Conservation (phyloP, 116 monocot genomes). For the Iris pallida region DNA sequence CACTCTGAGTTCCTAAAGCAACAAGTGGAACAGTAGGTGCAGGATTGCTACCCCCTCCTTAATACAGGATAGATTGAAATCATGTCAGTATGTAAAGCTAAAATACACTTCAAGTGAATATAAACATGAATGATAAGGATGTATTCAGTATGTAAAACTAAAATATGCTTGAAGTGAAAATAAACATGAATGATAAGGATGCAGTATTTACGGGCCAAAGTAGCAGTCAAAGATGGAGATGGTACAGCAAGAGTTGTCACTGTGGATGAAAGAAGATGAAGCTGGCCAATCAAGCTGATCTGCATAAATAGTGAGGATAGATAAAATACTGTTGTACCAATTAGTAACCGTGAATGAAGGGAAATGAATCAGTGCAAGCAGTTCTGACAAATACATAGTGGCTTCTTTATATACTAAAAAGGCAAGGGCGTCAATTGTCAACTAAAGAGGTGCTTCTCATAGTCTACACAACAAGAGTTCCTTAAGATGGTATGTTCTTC, state of each 20-base stretch:
- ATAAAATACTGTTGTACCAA: not conserved
- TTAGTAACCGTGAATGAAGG: no score
- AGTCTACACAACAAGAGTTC: no score
- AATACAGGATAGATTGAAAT: constrained; percentile 16
- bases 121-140: constrained; percentile 5
- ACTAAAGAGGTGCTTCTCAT: no score
- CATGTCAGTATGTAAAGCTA: not conserved
- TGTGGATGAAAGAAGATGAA: constrained; percentile 97
- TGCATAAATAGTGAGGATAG: constrained; percentile 28
- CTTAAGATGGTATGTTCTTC: no score
- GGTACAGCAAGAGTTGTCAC: constrained; percentile 90
- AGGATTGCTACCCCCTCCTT: constrained; percentile 96
- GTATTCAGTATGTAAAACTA: not conserved
- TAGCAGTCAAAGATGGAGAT: constrained; percentile 93
- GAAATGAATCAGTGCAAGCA: no score
- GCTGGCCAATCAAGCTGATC: constrained; percentile 89
- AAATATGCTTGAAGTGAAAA: constrained; percentile 4
- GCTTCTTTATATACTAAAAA: no score
- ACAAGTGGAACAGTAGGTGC: constrained; percentile 95
- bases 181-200: constrained; percentile 11
- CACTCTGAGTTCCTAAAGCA: constrained; percentile 94
- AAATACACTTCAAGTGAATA: constrained; percentile 6
- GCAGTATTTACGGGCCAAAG: constrained; percentile 71
- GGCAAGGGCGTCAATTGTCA: no score
- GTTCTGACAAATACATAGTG: no score